These are phyloP conservation scores for Begonia peltatifolia DNA, from an alignment of 306 rosid species.

Conservation along the genomic window DNA sequence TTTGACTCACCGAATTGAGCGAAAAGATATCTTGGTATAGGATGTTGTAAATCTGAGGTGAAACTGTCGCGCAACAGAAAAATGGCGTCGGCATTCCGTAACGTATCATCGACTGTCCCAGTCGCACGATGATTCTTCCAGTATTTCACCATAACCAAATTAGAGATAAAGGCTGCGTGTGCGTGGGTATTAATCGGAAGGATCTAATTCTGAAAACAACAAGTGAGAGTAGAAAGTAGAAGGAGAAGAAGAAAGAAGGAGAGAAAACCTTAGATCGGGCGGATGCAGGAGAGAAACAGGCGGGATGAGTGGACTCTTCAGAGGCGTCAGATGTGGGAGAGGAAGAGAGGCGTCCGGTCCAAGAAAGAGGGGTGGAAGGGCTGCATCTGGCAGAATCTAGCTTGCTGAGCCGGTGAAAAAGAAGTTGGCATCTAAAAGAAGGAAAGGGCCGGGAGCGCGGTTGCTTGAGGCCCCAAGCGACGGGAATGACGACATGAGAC, in stretches of 20 bases:
- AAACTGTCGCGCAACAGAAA: background rate
- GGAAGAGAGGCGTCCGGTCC: slow-evolving; percentile 47
- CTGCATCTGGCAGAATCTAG: slow-evolving; percentile 43
- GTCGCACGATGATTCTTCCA: background rate
- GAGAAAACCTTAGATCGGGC: slow-evolving; percentile 55
- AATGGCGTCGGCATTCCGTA: background rate
- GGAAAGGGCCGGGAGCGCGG: slow-evolving; percentile 31
- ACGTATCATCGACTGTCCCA: background rate
- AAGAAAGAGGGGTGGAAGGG: slow-evolving; percentile 60
- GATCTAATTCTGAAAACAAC: background rate
- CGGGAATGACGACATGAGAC: slow-evolving; percentile 4
- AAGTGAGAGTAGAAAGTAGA: background rate
- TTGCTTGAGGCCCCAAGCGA: slow-evolving; percentile 39
- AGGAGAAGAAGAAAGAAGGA: slow-evolving; percentile 1
- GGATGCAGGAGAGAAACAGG: slow-evolving; percentile 8
- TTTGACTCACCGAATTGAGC: too few relatives aligned
- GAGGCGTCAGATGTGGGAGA: slow-evolving; percentile 44
- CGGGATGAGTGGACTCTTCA: slow-evolving; percentile 29
- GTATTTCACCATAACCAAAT: too few relatives aligned
- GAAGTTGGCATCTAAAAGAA: slow-evolving; percentile 25
- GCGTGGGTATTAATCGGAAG: background rate
- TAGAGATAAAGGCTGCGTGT: too few relatives aligned
- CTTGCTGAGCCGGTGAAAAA: slow-evolving; percentile 13
- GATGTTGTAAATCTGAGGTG: too few relatives aligned
- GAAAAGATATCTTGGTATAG: too few relatives aligned